phyloP scores from a whole-genome alignment of 1,284 basidiomycete species.

The Leucoagaricus sp. region DNA sequence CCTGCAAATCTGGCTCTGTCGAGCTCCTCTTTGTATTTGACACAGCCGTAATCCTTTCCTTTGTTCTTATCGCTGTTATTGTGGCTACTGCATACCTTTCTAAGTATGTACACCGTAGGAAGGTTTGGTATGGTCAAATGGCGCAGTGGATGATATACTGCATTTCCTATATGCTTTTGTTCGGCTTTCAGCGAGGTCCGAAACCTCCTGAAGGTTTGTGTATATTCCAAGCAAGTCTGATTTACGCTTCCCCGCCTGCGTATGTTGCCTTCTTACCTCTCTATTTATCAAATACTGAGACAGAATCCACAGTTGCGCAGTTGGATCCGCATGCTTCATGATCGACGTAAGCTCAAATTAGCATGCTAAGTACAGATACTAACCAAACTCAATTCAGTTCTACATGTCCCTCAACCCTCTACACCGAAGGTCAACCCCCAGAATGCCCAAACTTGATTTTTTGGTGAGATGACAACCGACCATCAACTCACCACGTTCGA shows the following conservation, averaged over 20 bases:
- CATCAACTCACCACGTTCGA: neutral
- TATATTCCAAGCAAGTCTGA: constrained; percentile 7
- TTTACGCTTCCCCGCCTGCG: constrained; percentile 15
- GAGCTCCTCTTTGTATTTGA: constrained; percentile 5
- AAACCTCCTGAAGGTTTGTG: constrained; percentile 3
- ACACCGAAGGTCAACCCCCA: neutral
- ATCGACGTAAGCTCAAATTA: constrained; percentile 2
- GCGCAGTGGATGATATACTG: constrained; percentile 14
- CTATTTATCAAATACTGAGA: neutral
- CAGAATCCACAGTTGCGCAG: constrained; percentile 6
- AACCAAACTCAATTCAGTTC: neutral
- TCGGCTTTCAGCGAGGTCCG: constrained; percentile 5
- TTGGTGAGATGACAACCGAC: neutral
- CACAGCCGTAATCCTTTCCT: constrained; percentile 4
- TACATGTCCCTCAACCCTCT: constrained; percentile 8
- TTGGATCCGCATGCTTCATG: constrained; percentile 13
- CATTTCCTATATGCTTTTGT: constrained; percentile 10
- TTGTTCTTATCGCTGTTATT: constrained; percentile 2
- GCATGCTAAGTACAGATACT: neutral
- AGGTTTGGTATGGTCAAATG: constrained; percentile 12
- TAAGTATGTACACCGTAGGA: constrained; percentile 2
- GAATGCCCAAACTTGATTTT: neutral
- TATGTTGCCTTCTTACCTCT: neutral
- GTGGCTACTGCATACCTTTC: constrained; percentile 9
- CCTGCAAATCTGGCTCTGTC: neutral